Percentiles rank a stretch among this genome's conserved stretches.
phyloP scores from a whole-genome alignment of 2,329 filamentous ascomycete species.

The Neophaeococcomyces mojaviensis region DNA sequence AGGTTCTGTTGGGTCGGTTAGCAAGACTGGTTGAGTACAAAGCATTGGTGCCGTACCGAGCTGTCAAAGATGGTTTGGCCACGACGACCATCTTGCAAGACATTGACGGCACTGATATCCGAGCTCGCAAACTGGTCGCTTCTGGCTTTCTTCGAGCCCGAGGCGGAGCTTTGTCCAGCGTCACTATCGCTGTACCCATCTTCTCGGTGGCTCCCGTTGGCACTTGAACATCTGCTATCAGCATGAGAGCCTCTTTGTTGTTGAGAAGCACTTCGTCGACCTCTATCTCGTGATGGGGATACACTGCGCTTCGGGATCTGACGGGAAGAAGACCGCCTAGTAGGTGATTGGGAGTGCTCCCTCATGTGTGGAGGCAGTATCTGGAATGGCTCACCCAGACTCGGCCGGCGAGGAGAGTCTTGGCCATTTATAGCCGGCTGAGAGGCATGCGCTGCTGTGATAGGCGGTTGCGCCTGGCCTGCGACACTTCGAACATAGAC shows the following conservation, averaged over 20 bases:
- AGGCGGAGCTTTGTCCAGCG: conserved; percentile 65
- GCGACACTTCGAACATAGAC: conserved; percentile 82
- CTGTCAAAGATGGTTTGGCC: conserved; percentile 94
- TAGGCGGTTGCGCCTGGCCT: conserved; percentile 45
- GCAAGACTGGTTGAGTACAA: conserved; percentile 11
- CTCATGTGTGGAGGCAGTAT: conserved; percentile 52
- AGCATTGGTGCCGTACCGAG: conserved; percentile 62
- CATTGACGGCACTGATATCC: conserved; percentile 96
- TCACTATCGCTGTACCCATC: conserved; percentile 88
- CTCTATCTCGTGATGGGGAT: conserved; percentile 62
- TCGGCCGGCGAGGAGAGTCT: conserved; percentile 46
- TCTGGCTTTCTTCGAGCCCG: conserved; percentile 65
- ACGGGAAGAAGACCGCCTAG: conserved; percentile 58
- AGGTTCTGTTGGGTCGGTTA: conserved; percentile 61
- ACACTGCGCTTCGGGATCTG: conserved; percentile 68
- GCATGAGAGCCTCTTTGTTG: conserved; percentile 65
- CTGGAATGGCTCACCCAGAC: conserved; percentile 57
- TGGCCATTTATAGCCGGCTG: conserved; percentile 43
- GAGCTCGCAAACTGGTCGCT: conserved; percentile 83
- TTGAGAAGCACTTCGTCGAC: conserved; percentile 69
- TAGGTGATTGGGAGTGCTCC: conserved; percentile 55
- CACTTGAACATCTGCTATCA: conserved; percentile 54
- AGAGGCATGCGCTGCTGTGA: conserved; percentile 39
- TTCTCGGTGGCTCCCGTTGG: conserved; percentile 54
- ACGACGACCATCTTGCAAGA: conserved; percentile 90